Evolutionary conservation across 345 rosid genomes (phyloP).

Genomic region (thale cress (Arabidopsis thaliana)): DNA sequence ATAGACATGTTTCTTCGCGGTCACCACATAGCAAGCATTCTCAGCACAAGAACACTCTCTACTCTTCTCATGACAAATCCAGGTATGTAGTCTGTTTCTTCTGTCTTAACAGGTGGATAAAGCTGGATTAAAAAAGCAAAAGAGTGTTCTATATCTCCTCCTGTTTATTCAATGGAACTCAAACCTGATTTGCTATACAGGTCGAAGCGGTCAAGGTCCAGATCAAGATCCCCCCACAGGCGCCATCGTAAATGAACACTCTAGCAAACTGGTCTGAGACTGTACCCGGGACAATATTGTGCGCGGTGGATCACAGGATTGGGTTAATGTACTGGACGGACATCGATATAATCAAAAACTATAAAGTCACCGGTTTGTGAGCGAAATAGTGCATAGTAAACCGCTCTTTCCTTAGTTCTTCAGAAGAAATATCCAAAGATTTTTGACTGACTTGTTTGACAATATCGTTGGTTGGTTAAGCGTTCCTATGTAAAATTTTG

Average conservation of each 20-base stretch:
- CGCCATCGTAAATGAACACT: constrained; percentile 50
- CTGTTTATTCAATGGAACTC: constrained; percentile 28
- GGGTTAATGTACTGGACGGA: background rate
- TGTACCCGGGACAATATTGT: constrained; percentile 1
- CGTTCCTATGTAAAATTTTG: constrained; percentile 8
- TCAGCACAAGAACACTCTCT: constrained; percentile 95
- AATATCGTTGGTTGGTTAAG: constrained; percentile 9
- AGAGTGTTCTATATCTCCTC: background rate
- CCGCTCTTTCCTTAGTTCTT: background rate
- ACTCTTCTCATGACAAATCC: constrained; percentile 86
- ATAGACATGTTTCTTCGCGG: constrained; percentile 94
- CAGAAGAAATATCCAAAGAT: background rate
- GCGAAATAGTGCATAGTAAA: background rate
- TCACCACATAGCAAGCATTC: constrained; percentile 99
- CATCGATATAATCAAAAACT: background rate
- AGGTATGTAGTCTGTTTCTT: constrained; percentile 63
- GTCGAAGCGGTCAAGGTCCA: constrained; percentile 78
- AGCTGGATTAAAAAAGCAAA: constrained; percentile 24
- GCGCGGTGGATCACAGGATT: background rate
- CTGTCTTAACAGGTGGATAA: constrained; percentile 71
- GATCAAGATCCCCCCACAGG: constrained; percentile 59
- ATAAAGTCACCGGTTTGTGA: constrained; percentile 15
- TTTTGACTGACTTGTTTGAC: constrained; percentile 28
- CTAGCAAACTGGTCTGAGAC: constrained; percentile 16
- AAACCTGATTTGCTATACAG: constrained; percentile 47